These are phyloP conservation scores for Rosa multiflora DNA, from an alignment of 306 rosid species.

Conservation along the genomic window DNA sequence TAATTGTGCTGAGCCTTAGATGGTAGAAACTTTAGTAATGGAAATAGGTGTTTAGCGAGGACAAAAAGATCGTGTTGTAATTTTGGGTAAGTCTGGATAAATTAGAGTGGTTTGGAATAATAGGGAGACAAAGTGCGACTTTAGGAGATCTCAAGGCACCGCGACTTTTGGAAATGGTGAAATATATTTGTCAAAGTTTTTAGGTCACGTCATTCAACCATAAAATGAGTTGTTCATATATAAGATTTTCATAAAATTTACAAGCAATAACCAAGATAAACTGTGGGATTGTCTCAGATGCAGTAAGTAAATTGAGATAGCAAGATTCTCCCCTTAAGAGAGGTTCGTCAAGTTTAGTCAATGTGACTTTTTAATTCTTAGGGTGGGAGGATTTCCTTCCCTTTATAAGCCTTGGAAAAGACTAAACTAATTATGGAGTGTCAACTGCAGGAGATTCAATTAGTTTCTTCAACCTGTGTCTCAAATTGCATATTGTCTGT, in stretches of 20 bases:
- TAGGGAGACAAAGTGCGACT: not conserved
- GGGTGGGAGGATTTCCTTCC: not conserved
- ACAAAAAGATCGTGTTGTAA: not conserved
- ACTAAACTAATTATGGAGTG: not conserved
- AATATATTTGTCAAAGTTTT: not conserved
- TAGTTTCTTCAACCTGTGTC: not conserved
- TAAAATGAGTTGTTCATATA: not conserved
- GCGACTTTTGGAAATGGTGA: not conserved
- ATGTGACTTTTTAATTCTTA: not conserved
- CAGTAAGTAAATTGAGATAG: not conserved
- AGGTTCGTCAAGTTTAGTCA: no score
- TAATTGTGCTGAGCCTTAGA: not conserved
- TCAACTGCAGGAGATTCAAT: not conserved
- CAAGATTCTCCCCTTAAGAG: not conserved
- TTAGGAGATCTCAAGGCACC: not conserved
- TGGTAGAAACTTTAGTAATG: not conserved
- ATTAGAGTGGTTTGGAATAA: not conserved
- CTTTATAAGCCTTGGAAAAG: not conserved
- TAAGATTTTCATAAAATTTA: not conserved
- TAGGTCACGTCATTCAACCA: not conserved
- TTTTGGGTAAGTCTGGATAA: not conserved
- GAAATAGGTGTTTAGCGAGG: not conserved
- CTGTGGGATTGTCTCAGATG: not conserved
- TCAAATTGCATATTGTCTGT: not conserved
- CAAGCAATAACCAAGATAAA: not conserved